phyloP scores from a whole-genome alignment of 768 basidiomycete species.

The Collybia nuda region DNA sequence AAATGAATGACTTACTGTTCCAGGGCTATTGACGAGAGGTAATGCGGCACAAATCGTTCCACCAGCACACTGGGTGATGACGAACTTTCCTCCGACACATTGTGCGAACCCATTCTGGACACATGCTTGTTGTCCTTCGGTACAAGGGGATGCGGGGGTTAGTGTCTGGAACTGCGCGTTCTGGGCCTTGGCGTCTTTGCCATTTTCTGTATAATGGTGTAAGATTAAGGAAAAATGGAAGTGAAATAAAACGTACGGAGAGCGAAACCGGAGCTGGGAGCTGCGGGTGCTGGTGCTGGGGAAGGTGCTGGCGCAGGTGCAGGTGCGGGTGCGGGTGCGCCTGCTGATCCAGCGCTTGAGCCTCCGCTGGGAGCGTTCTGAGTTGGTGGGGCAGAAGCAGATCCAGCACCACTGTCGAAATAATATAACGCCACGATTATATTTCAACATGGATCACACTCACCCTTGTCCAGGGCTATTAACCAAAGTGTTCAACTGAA shows the following conservation, averaged over 20 bases:
- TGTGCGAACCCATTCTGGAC: constrained; percentile 21
- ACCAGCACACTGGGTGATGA: constrained; percentile 24
- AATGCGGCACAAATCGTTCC: constrained; percentile 27
- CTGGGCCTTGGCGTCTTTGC: constrained; percentile 15
- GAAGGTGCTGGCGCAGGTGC: not conserved
- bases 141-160: constrained; percentile 22
- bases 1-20: constrained; percentile 17
- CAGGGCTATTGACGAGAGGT: constrained; percentile 26
- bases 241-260: constrained; percentile 4
- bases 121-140: constrained; percentile 17
- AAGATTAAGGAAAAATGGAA: not conserved
- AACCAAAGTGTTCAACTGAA: constrained; percentile 37
- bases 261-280: constrained; percentile 2
- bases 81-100: constrained; percentile 21
- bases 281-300: not conserved
- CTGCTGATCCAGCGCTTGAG: not conserved
- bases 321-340: constrained; percentile 1
- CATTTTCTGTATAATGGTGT: constrained; percentile 11
- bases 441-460: not conserved
- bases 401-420: not conserved
- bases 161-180: constrained; percentile 24
- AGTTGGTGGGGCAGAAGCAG: no score
- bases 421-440: not conserved
- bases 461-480: constrained; percentile 27
- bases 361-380: no score